Evolutionary conservation across 2,329 filamentous ascomycete genomes (phyloP), one percentile per base, ranked within the genome.

Genomic region (Piedraia hortae): DNA sequence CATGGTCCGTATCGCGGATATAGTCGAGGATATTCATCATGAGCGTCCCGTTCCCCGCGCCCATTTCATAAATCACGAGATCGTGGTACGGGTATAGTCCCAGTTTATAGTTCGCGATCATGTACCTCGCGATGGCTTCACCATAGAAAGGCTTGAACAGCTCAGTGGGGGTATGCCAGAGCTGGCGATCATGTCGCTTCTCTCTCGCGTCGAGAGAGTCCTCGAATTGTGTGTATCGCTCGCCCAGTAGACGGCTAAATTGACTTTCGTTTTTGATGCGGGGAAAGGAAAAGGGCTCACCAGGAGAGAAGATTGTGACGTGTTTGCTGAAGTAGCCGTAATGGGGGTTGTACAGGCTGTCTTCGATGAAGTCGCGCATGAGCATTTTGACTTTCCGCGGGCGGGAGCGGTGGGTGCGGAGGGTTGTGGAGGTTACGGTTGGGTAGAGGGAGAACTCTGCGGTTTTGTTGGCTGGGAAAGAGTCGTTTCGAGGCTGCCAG

Each of bases 11-110:
- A 32, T 74, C 69, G 30, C 80, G 73, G 43, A 97, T 89, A 46
- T 88, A 90, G 53, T 97, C 82, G 29, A 97, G 59, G 26, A 97
- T 80, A 46, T 97, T 97, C 41, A 85, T 59, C 85, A 97, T 97
- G 41, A 97, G 61, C 0, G 88, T 97, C 30, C 85, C 85, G 37
- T 90, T 82, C 36, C 85, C 85, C 17, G 85, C 85, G 23, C 85
- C 85, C 72, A 97, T 89, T 45, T 97, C 85, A 58, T 91, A 97
- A 44, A 97, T 88, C 36, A 89, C 74, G 23, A 97, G 61, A 47
- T 97, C 85, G 47, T 91, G 69, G 53, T 93, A 91, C 2, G 85
- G 85, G 43, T 85, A 93, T 25, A 77, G 63, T 19, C 74, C 75
- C 42, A 91, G 63, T 43, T 85, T 78, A 58, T 97, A 97, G 51